Base-by-base conservation (phyloP, 192 early-diverging fungal species). In the Phlyctochytrium planicorne region DNA sequence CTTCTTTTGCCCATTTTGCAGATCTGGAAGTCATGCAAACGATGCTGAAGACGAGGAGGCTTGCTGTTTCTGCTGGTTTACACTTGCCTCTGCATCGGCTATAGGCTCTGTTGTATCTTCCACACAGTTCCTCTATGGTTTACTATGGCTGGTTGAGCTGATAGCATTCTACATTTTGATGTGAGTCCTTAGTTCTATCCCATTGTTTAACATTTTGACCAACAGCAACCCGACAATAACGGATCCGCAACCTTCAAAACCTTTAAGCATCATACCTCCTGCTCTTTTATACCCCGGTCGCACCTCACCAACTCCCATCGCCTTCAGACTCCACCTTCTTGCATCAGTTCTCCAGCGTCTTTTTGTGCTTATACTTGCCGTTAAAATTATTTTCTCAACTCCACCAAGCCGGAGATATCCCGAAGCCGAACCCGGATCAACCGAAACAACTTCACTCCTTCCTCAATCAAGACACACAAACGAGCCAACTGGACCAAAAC, bases 311-410 rank as follows among this genome's bases (percentile, higher is more conserved):
- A 33, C 59, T 25, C 60, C 40, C 33, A 16, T 59, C 30, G 32
- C 68, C 30, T 57, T 73, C 50, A 35, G 37, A 30, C 50, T 67
- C 40, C 61, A 37, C 24, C 35, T 62, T 16, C 20, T 52, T 23
- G 24, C 29, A 25, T 34, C 53, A 14, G 17, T 73, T 33, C 3
- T 69, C 23, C 72, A 74, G 60, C 32, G 35, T 33, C n/a, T 75
- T 32, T 68, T 68, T 20, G 12, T 68, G 20, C 34, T 67, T 25
- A 56, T 75, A 27, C 35, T 66, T 4, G 24, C 52, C 0, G 12
- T 57, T 27, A 27, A 52, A 24, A 70, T 75, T 40, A 23, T 71
- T 6, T 30, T 47, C 20, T 47, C 40, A 6, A 20, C 40, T 47
- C 40, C 40, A 14, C 40, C 40, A 20, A 6, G 40, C 40, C 10